Conservation (phyloP, 768 basidiomycete genomes). For the Mycena vitilis region DNA sequence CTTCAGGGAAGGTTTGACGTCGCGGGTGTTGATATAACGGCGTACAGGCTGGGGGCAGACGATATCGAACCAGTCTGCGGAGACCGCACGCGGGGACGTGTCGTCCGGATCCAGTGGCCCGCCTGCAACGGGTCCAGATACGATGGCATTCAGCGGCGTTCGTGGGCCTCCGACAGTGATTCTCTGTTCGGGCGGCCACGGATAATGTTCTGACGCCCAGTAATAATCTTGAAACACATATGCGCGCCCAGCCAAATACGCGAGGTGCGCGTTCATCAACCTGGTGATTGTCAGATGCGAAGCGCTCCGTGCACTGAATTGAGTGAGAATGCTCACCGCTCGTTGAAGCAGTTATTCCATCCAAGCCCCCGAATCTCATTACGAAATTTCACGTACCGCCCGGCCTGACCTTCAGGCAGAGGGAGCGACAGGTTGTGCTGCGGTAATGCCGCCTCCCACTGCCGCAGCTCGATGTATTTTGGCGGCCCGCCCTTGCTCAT, state of each 20-base stretch:
- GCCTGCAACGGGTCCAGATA: slow-evolving; percentile 58
- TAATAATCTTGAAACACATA: slow-evolving; percentile 62
- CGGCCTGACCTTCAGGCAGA: slow-evolving; percentile 59
- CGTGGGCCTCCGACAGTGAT: background rate
- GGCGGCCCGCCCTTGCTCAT: slow-evolving; percentile 43
- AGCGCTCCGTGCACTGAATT: too few species aligned
- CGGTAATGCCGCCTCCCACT: slow-evolving; percentile 57
- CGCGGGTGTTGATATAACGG: slow-evolving; percentile 51
- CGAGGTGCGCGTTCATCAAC: slow-evolving; percentile 62
- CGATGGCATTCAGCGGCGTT: slow-evolving; percentile 47
- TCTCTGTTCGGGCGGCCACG: slow-evolving; percentile 45
- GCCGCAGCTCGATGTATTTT: slow-evolving; percentile 47
- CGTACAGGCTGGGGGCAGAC: slow-evolving; percentile 57
- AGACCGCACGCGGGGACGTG: slow-evolving; percentile 57
- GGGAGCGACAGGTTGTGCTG: slow-evolving; percentile 61
- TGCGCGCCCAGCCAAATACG: slow-evolving; percentile 59
- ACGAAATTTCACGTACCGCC: slow-evolving; percentile 60
- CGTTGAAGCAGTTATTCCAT: slow-evolving; percentile 65
- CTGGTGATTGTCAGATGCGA: slow-evolving; percentile 38
- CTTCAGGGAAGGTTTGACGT: slow-evolving; percentile 51
- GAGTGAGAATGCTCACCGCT: slow-evolving; percentile 50
- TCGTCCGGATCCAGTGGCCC: slow-evolving; percentile 54
- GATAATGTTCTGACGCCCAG: slow-evolving; percentile 56
- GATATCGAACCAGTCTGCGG: slow-evolving; percentile 54
- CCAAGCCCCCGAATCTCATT: slow-evolving; percentile 54